Evolutionary conservation across 2,329 filamentous ascomycete genomes (phyloP).

Genomic region (Colletotrichum zoysiae): DNA sequence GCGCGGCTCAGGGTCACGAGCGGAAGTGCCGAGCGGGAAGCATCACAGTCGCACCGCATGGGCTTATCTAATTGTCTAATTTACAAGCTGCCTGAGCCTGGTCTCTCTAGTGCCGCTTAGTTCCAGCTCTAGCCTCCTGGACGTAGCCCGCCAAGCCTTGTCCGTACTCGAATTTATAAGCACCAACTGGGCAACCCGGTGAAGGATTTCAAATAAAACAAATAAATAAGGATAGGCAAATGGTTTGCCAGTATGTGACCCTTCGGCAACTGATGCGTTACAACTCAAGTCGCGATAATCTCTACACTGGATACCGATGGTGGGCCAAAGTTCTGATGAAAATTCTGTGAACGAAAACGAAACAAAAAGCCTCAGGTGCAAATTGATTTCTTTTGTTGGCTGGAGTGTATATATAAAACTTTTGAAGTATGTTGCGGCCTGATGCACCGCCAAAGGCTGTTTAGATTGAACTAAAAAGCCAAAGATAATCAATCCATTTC

Average conservation of each 20-base stretch:
- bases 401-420: neutral
- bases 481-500: neutral
- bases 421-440: conserved; percentile 22
- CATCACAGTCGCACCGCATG: neutral
- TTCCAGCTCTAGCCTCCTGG: neutral
- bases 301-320: neutral
- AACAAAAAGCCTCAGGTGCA: conserved; percentile 6
- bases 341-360: neutral
- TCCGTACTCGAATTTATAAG: neutral
- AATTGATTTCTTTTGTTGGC: conserved; percentile 6
- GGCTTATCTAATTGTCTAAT: neutral
- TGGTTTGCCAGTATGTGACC: neutral
- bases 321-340: conserved; percentile 2
- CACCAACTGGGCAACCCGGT: neutral
- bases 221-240: neutral
- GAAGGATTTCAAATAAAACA: too few relatives aligned
- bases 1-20: neutral
- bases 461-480: neutral
- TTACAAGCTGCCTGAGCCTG: neutral
- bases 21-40: neutral
- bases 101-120: neutral
- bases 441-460: conserved; percentile 11
- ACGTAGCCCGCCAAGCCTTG: neutral
- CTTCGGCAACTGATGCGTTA: neutral
- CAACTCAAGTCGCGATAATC: neutral